A percentile compares a stretch with the other conserved stretches of the same genome.
phyloP scores from a whole-genome alignment of 257 asterid genomes.

The Solanum corneliomulleri region DNA sequence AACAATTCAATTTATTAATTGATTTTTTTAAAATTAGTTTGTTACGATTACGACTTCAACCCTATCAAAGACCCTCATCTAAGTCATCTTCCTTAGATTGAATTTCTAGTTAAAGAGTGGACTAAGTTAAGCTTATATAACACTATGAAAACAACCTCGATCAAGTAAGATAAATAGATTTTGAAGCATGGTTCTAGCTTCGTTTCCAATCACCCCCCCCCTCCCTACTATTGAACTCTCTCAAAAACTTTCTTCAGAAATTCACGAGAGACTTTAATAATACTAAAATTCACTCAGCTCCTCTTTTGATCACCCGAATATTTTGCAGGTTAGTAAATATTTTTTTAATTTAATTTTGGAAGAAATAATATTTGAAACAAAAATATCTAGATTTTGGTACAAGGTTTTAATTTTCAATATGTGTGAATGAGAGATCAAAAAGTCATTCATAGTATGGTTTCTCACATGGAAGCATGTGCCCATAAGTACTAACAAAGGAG shows the following conservation, averaged over 20 bases:
- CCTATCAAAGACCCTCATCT: not conserved
- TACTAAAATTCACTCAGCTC: not conserved
- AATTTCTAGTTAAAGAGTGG: not conserved
- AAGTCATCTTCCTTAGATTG: not conserved
- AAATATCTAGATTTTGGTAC: not conserved
- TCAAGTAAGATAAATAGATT: not conserved
- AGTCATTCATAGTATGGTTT: conserved; percentile 1
- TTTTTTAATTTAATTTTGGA: not conserved
- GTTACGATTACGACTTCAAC: not conserved
- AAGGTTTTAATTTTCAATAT: not conserved
- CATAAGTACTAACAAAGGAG: conserved; percentile 16
- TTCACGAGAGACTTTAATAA: not conserved
- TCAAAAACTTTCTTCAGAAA: not conserved
- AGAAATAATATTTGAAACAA: not conserved
- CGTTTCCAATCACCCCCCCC: not conserved
- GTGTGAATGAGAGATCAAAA: not conserved
- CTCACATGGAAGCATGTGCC: conserved; percentile 74
- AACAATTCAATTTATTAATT: not conserved
- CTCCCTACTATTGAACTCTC: not conserved
- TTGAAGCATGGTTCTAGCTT: not conserved
- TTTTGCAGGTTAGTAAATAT: not conserved
- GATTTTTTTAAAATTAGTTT: not conserved
- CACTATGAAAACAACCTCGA: not conserved
- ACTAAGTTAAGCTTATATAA: not conserved
- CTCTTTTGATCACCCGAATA: not conserved